Percentiles rank a stretch among this genome's conserved stretches.
phyloP scores from a whole-genome alignment of 23 red algal species.

The Porphyridium purpureum region DNA sequence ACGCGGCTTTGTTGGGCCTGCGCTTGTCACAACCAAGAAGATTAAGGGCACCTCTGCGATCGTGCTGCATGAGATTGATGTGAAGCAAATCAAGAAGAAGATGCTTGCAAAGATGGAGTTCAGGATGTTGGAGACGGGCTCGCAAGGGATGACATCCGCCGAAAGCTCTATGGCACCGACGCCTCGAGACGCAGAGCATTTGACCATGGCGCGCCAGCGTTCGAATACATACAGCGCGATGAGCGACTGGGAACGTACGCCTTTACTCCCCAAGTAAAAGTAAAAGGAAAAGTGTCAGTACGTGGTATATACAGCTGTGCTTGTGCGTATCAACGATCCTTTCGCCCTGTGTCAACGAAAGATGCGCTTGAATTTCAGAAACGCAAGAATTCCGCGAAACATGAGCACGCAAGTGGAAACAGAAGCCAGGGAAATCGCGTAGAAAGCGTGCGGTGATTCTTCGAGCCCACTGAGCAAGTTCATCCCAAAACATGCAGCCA shows the following conservation, averaged over 20 bases:
- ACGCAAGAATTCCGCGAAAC: slow-evolving; percentile 54
- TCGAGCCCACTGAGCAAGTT: slow-evolving; percentile 84
- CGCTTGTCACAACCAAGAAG: background rate
- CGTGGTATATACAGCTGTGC: background rate
- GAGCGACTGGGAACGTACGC: too few species aligned
- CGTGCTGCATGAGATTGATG: background rate
- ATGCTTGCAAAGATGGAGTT: too few species aligned
- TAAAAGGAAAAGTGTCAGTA: too few species aligned
- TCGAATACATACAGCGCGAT: too few species aligned
- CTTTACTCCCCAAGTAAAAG: too few species aligned
- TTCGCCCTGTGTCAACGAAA: slow-evolving; percentile 25
- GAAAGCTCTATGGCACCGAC: too few species aligned
- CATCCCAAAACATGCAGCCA: slow-evolving; percentile 93
- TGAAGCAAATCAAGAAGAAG: background rate
- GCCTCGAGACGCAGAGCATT: too few species aligned
- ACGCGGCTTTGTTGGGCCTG: background rate
- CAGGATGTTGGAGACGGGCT: too few species aligned
- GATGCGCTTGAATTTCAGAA: slow-evolving; percentile 56
- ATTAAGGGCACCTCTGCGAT: background rate
- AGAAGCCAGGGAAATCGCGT: slow-evolving; percentile 30
- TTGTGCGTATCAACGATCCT: background rate
- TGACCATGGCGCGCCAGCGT: too few species aligned
- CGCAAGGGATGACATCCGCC: too few species aligned
- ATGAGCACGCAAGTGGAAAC: slow-evolving; percentile 27
- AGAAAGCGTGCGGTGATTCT: slow-evolving; percentile 67